Evolutionary conservation across 805 yeast genomes (phyloP), one percentile per base, ranked within the genome.

Genomic region (Saccharomycopsis fodiens): DNA sequence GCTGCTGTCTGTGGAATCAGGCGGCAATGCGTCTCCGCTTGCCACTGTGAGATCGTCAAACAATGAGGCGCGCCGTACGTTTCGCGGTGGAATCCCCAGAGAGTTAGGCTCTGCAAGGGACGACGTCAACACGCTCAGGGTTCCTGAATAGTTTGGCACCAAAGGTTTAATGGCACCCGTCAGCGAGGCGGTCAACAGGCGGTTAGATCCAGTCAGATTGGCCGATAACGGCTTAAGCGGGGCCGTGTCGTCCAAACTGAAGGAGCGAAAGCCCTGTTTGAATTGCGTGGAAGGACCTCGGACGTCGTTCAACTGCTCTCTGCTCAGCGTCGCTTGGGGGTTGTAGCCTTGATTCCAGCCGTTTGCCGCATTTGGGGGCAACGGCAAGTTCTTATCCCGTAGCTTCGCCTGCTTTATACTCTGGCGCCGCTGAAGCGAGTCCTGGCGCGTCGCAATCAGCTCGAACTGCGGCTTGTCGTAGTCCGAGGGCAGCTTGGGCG

Each of bases 401-500:
- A 30, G 21, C 17, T 47, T 42, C 6, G 42, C 51, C 10, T 39
- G 17, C 21, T 39, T 29, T 12, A 47, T 10, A 23, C 48, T 39
- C n/a, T 32, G 22, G 36, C 51, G 34, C 40, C 51, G 39, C 13
- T 32, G 36, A 3, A 25, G 10, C 6, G 10, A 7, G 29, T 25
- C 29, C 29, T 25, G 29, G 29, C 29, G 29, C 10, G 29, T 25
- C 29, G 10, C 45, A 16, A 10, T 16, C 4, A 27, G 4, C 8
- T 31, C 16, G 35, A 37, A 42, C n/a, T 15, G 4, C 10, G 45
- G 23, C 17, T 21, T 39, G 10, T 44, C 51, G 15, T 44, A 47
- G 3, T 47, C 48, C n/a, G 35, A 30, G 4, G 48, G 48, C 3
- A 48, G 44, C 19, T 22, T 40, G 12, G 51, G 51, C 15, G 51